These are phyloP conservation scores for Paramecium octaurelia DNA, from an alignment of 73 alveolate species.

Conservation along the genomic window DNA sequence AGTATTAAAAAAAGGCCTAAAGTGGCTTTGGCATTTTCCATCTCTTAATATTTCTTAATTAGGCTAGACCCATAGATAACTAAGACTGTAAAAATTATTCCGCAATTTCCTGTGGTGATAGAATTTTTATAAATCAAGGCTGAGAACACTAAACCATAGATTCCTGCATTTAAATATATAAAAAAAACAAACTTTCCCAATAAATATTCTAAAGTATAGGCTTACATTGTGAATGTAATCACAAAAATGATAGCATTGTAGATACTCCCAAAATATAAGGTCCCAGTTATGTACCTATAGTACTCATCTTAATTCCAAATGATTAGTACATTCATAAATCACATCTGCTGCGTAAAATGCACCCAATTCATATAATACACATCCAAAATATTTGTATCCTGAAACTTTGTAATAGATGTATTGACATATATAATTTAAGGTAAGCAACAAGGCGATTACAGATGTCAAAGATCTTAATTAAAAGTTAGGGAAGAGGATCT, in stretches of 20 bases:
- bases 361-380: conserved; percentile 1
- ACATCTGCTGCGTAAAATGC: background rate
- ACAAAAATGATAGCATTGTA: background rate
- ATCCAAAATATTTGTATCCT: conserved; percentile 4
- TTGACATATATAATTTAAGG: background rate
- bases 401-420: background rate
- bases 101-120: background rate
- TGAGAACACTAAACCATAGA: background rate
- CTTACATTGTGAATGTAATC: background rate
- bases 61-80: background rate
- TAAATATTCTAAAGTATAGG: background rate
- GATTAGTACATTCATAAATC: background rate
- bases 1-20: background rate
- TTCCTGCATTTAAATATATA: background rate
- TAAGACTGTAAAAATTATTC: background rate
- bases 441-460: background rate
- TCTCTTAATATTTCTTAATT: background rate
- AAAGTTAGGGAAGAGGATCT: background rate
- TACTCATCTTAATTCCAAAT: background rate
- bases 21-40: background rate
- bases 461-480: background rate
- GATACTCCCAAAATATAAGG: background rate
- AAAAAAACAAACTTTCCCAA: background rate
- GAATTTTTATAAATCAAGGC: background rate
- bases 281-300: background rate